Conservation (phyloP, 2,329 filamentous ascomycete genomes). For the Berkeleyomyces basicola region DNA sequence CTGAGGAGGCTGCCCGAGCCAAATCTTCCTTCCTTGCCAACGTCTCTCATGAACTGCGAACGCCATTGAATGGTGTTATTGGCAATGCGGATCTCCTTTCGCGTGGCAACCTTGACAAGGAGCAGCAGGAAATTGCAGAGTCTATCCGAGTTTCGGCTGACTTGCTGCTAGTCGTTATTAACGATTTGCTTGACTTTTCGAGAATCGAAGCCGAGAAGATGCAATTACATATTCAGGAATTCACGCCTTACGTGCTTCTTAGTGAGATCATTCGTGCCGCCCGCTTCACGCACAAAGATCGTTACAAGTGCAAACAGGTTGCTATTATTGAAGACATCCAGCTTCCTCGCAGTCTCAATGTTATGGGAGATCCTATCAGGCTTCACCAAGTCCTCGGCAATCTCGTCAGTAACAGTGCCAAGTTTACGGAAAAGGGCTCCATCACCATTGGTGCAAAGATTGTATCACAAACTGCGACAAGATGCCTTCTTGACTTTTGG, state of each 20-base stretch:
- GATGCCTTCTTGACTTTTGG: conserved; percentile 64
- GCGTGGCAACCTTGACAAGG: conserved; percentile 56
- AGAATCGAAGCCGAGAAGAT: conserved; percentile 83
- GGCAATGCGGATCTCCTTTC: conserved; percentile 73
- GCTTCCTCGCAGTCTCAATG: conserved; percentile 50
- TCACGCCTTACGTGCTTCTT: conserved; percentile 51
- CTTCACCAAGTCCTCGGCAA: conserved; percentile 60
- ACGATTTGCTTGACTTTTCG: conserved; percentile 90
- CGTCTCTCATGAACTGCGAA: conserved; percentile 66
- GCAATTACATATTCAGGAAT: conserved; percentile 58
- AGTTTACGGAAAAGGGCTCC: conserved; percentile 76
- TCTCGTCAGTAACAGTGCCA: conserved; percentile 80
- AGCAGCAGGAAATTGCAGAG: conserved; percentile 73
- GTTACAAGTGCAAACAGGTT: conserved; percentile 45
- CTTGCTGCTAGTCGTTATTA: conserved; percentile 78
- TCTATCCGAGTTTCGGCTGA: conserved; percentile 78
- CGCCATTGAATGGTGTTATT: conserved; percentile 74
- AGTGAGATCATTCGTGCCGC: conserved; percentile 49
- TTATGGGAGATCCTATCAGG: conserved; percentile 49
- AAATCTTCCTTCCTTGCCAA: conserved; percentile 70
- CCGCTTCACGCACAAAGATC: conserved; percentile 48
- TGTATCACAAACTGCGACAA: conserved; percentile 51
- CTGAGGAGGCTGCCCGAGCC: conserved; percentile 67
- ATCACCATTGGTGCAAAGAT: conserved; percentile 69
- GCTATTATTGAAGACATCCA: conserved; percentile 54